Evolutionary conservation across 2,329 filamentous ascomycete genomes (phyloP), one percentile per base, ranked within the genome.

Genomic region (Aspergillus persii): DNA sequence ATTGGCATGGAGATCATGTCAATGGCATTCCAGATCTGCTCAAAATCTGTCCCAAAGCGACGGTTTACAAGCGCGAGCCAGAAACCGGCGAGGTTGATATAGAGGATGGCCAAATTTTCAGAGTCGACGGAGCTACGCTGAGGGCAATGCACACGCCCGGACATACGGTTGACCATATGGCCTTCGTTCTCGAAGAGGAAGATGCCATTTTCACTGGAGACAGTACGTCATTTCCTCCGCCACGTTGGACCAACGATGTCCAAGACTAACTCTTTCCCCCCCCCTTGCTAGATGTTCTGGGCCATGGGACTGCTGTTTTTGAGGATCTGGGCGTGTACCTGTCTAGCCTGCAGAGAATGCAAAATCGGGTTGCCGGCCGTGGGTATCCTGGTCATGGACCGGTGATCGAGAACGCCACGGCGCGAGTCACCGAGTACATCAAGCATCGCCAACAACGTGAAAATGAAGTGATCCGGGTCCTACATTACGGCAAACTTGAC

Each of bases 1-100:
- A 99, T 74, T 96, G 93, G 92, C 95, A 99, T 71, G 84, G 80
- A 47, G 95, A 99, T 71, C 95, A 99, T 71, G 83, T 88, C 6
- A 85, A 87, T 27, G 95, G 95, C 7, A 84, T 97, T 27, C 72
- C 78, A 2, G 87, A 96, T 67, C 79, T 97, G 1, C 78, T 87
- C 18, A 74, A 77, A 12, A 71, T 89, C 27, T 90, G 82, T n/a
- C 89, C 90, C 0, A 71, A 81, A 18, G 86, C 84, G 6, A 79
- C 79, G 26, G 75, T 95, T 44, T 86, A 87, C 76, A 94, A 95
- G 74, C 79, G 87, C 65, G 76, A 85, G 39, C 87, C 89, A 0
- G 76, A 74, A 1, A 65, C 65, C 27, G 71, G 63, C 0, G 85
- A 88, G 70, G 69, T 71, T 3, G 74, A 83, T 49, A 89, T 91